A percentile compares a stretch with the other conserved stretches of the same genome.
Evolutionary conservation across 805 yeast species (phyloP).

Genomic region (Metschnikowia lunata): DNA sequence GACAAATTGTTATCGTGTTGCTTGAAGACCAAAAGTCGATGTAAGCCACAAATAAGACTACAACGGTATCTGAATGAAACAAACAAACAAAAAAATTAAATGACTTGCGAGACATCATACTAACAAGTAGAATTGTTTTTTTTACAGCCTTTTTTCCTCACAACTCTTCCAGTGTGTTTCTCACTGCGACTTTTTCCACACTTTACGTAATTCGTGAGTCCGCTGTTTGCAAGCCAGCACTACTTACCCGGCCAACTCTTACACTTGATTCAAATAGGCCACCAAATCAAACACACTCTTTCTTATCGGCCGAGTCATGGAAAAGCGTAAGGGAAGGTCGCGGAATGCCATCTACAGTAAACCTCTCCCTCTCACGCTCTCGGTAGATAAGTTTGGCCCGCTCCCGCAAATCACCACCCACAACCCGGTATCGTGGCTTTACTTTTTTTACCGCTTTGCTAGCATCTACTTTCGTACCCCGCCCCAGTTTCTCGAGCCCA

Average conservation of each 20-base stretch:
- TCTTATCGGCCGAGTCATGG: conserved; percentile 17
- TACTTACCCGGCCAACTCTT: no score
- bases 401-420: conserved; percentile 55
- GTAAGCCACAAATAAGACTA: conserved; percentile 82
- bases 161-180: background rate
- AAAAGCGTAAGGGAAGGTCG: conserved; percentile 29
- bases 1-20: conserved; percentile 24
- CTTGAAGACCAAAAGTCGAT: conserved; percentile 33
- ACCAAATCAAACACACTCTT: no score
- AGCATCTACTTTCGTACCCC: conserved; percentile 17
- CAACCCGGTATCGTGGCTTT: conserved; percentile 64
- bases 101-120: background rate
- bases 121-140: background rate
- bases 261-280: no score
- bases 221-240: no score
- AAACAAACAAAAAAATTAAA: background rate
- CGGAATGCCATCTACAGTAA: conserved; percentile 32
- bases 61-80: conserved; percentile 86
- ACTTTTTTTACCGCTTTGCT: conserved; percentile 37
- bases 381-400: conserved; percentile 33
- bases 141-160: background rate
- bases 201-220: no score
- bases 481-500: conserved; percentile 22
- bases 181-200: no score
- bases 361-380: conserved; percentile 55